Base-by-base conservation (phyloP, 2,329 filamentous ascomycete species). In the Ophidiomyces ophidiicola region DNA sequence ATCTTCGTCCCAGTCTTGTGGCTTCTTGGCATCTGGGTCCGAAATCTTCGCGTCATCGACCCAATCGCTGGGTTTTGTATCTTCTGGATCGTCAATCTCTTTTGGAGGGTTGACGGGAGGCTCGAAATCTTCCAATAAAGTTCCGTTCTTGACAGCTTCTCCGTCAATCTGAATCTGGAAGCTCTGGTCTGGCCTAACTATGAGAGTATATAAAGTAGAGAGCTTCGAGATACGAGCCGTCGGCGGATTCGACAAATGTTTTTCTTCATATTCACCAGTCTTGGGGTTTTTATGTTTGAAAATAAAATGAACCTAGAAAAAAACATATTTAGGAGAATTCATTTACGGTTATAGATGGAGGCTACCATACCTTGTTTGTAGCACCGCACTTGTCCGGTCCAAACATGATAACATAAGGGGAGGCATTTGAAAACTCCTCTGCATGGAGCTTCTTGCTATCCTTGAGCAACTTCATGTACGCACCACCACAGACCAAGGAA, bases 251-350 rank as follows among this genome's bases (percentile, higher is more conserved):
- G 75, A 78, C 48, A 98, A 75, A 69, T 98, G 90, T 80, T 98
- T 98, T 82, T 98, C 90, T 76, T 98, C 88, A 58, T 98, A 98
- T 67, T 94, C 85, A 70, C 88, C 88, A 32, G 86, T 94, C 82
- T 94, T 94, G 61, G 90, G 90, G 78, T 96, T 98, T 83, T 96
- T 98, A 82, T 98, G 90, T 69, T 92, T 90, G 78, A 98, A 93
- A 66, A 98, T 98, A 71, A 98, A 94, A 66, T 80, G 76, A 45
- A 80, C 76, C 71, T 74, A 34, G 58, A 48, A 21, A 26, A 21
- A 36, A 32, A 41, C 48, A 39, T 21, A 21, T 4, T 28, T 20
- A 15, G 5, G 12, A n/a, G n/a, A n/a, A n/a, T n/a, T 37, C 17
- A 17, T 17, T 12, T 32, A 25, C 14, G 15, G 6, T n/a, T 15